A percentile compares a stretch with the other conserved stretches of the same genome.
Evolutionary conservation across 75 land plant species (phyloP).

Genomic region (Isoetes taiwanensis): DNA sequence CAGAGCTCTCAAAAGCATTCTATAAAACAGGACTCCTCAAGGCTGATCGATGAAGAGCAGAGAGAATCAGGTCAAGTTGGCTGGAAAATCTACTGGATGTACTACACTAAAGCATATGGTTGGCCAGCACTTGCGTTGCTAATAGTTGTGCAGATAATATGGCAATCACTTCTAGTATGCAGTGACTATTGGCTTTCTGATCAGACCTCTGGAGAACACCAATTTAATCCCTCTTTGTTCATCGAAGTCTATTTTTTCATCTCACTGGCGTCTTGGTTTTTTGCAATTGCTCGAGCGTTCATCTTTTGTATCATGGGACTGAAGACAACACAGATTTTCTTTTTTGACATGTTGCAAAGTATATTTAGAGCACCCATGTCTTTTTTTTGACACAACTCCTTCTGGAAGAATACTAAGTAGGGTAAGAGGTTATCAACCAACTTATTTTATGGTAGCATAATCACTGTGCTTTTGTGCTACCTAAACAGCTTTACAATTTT

Average conservation of each 20-base stretch:
- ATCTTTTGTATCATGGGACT: constrained; percentile 45
- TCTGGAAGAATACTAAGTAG: constrained; percentile 94
- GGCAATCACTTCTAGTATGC: constrained; percentile 53
- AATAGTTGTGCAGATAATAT: constrained; percentile 33
- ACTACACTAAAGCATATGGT: constrained; percentile 77
- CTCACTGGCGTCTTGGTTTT: constrained; percentile 31
- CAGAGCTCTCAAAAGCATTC: not conserved
- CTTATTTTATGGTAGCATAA: not conserved
- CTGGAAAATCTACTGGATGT: constrained; percentile 50
- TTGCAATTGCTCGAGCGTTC: constrained; percentile 28
- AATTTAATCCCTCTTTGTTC: constrained; percentile 40
- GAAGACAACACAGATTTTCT: constrained; percentile 70
- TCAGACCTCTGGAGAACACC: constrained; percentile 52
- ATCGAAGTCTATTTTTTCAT: constrained; percentile 50
- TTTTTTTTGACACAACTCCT: constrained; percentile 94
- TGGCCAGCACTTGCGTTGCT: constrained; percentile 49
- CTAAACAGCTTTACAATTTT: too few relatives aligned
- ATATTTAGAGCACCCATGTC: constrained; percentile 96
- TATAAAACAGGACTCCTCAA: constrained; percentile 24
- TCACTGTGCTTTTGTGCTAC: too few relatives aligned
- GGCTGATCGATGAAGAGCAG: constrained; percentile 83
- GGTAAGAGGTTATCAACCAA: too few relatives aligned
- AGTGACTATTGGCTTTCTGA: constrained; percentile 92
- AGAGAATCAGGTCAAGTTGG: constrained; percentile 71
- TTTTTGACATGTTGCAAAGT: constrained; percentile 48